A percentile compares a stretch with the other conserved stretches of the same genome.
phyloP scores from a whole-genome alignment of 306 rosid genomes.

The Cucurbita maxima region DNA sequence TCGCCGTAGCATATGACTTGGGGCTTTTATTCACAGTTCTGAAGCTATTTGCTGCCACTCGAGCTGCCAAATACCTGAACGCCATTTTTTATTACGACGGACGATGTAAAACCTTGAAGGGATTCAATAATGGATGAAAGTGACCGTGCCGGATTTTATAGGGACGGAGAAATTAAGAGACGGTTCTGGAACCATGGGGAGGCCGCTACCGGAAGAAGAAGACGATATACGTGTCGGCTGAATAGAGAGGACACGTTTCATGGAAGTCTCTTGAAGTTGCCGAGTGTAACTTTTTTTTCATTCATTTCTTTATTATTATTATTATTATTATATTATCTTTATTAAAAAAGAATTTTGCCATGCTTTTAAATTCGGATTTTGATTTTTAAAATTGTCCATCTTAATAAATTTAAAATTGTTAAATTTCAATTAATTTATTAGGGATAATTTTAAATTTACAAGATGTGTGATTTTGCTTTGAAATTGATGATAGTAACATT shows the following conservation, averaged over 20 bases:
- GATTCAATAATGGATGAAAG: not conserved
- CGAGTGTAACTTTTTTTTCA: not conserved
- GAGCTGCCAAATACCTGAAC: not conserved
- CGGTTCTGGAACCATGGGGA: not conserved
- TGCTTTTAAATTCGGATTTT: no score
- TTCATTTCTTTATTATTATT: no score
- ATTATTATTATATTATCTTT: no score
- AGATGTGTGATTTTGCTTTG: no score
- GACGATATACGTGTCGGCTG: not conserved
- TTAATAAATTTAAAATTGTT: no score
- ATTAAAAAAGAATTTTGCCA: no score
- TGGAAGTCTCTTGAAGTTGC: not conserved
- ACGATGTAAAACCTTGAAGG: not conserved
- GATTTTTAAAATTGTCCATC: no score
- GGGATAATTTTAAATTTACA: no score
- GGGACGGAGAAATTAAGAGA: not conserved
- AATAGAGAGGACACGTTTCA: not conserved
- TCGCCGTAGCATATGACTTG: slow-evolving; percentile 25
- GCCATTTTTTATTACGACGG: not conserved
- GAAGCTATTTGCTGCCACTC: not conserved
- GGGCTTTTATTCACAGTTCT: not conserved
- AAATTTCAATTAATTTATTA: no score
- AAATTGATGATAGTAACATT: no score
- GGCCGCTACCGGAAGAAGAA: not conserved
- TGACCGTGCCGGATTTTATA: not conserved